Base-by-base conservation (phyloP, 371 early-diverging fungal species). In the Conidiobolus incongruus region DNA sequence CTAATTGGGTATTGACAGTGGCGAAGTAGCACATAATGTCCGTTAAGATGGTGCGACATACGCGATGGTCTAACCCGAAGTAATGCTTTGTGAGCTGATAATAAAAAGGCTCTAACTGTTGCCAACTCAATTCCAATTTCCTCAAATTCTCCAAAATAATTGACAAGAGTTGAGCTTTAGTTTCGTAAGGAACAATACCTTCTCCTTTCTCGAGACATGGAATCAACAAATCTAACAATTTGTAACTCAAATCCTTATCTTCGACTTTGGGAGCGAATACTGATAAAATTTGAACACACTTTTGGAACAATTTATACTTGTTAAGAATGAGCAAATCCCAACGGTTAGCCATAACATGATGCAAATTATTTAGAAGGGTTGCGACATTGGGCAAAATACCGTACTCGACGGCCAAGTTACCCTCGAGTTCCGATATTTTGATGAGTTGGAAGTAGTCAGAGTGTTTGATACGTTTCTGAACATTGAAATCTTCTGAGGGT, bases 221-320 rank as follows among this genome's bases (percentile, higher is more conserved):
- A 37, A 84, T 47, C 48, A 96, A 49, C n/a, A 92, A 62, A 7
- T 73, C 73, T 17, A 89, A 54, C 29, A 92, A 58, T 38, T 62
- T 60, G 34, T 59, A 53, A 3, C 81, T 78, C 44, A 72, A 71
- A 20, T 68, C 65, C 22, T 75, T 67, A 38, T 67, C 55, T 32
- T 72, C 65, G 15, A 87, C 80, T 47, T 71, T 76, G 19, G 63
- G 56, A 0, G 90, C 79, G 28, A 86, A 52, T 19, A 73, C 67
- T 0, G 90, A 77, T 23, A 91, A 57, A 28, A 90, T 72, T 11
- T 67, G 56, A 40, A 95, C 78, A 51, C 81, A 69, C 22, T 91
- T 70, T 40, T 70, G 61, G 13, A 80, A 62, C 42, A 76, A 66
- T 36, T 48, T 54, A 28, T 72, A 65, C 40, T n/a, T n/a, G n/a